Evolutionary conservation across 2,329 filamentous ascomycete species (phyloP).

Genomic region (Monilinia polystroma): DNA sequence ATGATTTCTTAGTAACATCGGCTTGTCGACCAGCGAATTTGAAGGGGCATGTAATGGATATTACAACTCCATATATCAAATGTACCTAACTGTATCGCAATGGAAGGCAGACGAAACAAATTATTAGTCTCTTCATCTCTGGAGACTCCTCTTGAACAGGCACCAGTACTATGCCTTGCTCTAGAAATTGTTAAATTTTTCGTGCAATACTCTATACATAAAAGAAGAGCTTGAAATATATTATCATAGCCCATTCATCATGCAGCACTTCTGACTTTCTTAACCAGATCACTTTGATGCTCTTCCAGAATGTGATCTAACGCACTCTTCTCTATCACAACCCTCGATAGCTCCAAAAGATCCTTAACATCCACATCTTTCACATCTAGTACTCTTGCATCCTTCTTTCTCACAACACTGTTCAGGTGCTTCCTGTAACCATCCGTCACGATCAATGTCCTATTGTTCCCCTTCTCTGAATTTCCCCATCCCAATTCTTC

Average conservation of each 20-base stretch:
- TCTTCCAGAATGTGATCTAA: slow-evolving; percentile 70
- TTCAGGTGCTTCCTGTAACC: slow-evolving; percentile 62
- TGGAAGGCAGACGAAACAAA: not conserved
- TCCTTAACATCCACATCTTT: slow-evolving; percentile 96
- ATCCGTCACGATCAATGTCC: slow-evolving; percentile 73
- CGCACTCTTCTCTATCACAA: slow-evolving; percentile 83
- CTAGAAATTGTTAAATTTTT: slow-evolving; percentile 21
- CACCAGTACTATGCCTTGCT: not conserved
- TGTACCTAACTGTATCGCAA: not conserved
- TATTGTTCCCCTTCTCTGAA: slow-evolving; percentile 52
- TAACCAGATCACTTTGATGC: slow-evolving; percentile 65
- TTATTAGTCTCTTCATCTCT: not conserved
- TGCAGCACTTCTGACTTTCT: slow-evolving; percentile 31
- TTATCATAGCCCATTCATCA: slow-evolving; percentile 27
- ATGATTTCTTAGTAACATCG: not conserved
- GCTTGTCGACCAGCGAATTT: not conserved
- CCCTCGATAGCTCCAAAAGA: slow-evolving; percentile 75
- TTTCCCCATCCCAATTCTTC: slow-evolving; percentile 65
- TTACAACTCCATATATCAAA: not conserved
- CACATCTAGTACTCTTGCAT: slow-evolving; percentile 68
- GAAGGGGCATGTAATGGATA: not conserved
- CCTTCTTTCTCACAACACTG: slow-evolving; percentile 58
- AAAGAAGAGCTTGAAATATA: slow-evolving; percentile 15
- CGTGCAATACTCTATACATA: slow-evolving; percentile 17
- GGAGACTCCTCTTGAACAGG: not conserved